Evolutionary conservation across 495 filamentous ascomycete genomes (phyloP), one percentile per base, ranked within the genome.

Genomic region (Penicillium macrosclerotiorum): DNA sequence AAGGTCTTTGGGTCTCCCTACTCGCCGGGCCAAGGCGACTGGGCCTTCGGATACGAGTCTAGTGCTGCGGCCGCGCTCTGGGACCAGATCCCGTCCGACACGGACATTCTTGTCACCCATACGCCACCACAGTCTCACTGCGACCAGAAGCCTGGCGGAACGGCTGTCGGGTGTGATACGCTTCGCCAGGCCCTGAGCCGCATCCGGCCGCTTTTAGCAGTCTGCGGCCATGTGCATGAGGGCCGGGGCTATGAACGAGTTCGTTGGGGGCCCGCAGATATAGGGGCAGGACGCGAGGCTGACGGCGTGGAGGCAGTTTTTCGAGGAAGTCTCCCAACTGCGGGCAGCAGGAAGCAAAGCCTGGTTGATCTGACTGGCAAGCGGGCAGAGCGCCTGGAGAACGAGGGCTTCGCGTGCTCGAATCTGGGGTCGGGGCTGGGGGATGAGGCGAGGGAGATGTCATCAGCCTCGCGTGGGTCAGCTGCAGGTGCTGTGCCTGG

Each of bases 1-100:
- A 84, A 76, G 36, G 76, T 90, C 19, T 91, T 90, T 49, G 87
- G 85, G 5, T 91, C 86, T 2, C 89, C 88, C 1, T 85, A 76
- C 49, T 82, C 82, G 19, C 86, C 84, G 2, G 70, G 69, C 5
- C 54, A 68, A n/a, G 79, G 82, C 2, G 67, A 65, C 9, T 90
- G 86, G 86, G 87, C 86, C 0, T 92, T 88, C 54, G 74, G 79
- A 52, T 92, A 92, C 59, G 64, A 71, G 12, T 57, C 63, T 5
- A 54, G 58, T 4, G 59, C 75, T 27, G 80, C 79, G 11, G 47
- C 56, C 25, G 56, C 62, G 1, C 65, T 88, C 2, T 84, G 76
- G 67, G 57, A 58, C 31, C 49, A 62, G 19, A 72, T 78, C 17
- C 74, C 72, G 41, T 49, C 61, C 39, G 69, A 75, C 40, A 51